Percentiles rank a stretch among this genome's conserved stretches.
These are phyloP conservation scores for Alternaria ethzedia DNA, from an alignment of 2,329 filamentous ascomycete genomes.

Conservation along the genomic window DNA sequence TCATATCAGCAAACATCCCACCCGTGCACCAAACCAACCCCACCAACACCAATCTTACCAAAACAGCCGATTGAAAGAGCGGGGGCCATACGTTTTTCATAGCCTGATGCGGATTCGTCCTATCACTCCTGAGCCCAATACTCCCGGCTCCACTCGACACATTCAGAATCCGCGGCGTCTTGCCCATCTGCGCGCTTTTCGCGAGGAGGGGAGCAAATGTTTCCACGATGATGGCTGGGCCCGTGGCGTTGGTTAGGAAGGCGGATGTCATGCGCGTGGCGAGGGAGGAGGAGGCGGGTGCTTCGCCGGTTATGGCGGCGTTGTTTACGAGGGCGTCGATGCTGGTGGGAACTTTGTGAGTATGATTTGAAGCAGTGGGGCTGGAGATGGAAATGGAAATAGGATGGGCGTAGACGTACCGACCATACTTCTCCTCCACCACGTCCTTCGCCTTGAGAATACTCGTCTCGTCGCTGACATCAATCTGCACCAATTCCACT, in stretches of 20 bases:
- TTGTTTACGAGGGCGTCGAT: constrained; percentile 50
- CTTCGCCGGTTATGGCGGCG: constrained; percentile 33
- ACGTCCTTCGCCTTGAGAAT: constrained; percentile 45
- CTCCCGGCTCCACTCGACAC: constrained; percentile 40
- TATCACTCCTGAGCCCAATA: constrained; percentile 33
- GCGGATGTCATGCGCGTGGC: constrained; percentile 26
- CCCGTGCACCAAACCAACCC: not conserved
- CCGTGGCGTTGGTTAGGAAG: constrained; percentile 32
- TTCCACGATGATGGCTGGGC: constrained; percentile 13
- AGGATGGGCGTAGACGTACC: not conserved
- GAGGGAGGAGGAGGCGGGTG: not conserved
- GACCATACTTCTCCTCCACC: constrained; percentile 33
- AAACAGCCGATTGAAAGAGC: not conserved
- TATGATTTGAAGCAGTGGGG: too few species aligned
- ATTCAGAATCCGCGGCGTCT: constrained; percentile 39
- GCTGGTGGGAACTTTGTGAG: not conserved
- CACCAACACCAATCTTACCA: not conserved
- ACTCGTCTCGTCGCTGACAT: constrained; percentile 51
- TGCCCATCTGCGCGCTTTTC: constrained; percentile 11
- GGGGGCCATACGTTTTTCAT: constrained; percentile 5
- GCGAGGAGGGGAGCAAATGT: constrained; percentile 20
- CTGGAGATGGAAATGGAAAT: too few species aligned
- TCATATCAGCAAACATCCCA: not conserved
- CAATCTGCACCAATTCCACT: constrained; percentile 50
- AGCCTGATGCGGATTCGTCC: constrained; percentile 21